Conservation (phyloP, 2,329 filamentous ascomycete genomes). For the Calonectria multiphialidica region DNA sequence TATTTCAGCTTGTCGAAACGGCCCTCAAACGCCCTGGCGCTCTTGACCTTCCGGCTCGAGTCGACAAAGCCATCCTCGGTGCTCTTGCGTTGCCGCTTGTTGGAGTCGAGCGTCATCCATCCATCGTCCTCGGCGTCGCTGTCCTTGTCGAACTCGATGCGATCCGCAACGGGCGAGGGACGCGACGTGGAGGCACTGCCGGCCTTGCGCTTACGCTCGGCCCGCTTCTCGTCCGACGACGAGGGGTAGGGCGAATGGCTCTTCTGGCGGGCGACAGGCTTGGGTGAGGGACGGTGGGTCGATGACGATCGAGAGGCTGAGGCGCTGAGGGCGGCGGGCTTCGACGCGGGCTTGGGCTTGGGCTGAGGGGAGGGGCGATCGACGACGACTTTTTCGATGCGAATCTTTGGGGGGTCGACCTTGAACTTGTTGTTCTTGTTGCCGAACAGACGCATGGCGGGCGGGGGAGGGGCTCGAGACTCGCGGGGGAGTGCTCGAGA, state of each 20-base stretch:
- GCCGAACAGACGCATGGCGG: slow-evolving; percentile 55
- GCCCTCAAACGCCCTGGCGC: slow-evolving; percentile 59
- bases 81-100: slow-evolving; percentile 61
- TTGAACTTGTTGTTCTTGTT: slow-evolving; percentile 63
- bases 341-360: slow-evolving; percentile 48
- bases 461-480: slow-evolving; percentile 19
- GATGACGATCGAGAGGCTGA: slow-evolving; percentile 50
- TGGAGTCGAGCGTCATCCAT: slow-evolving; percentile 61
- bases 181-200: slow-evolving; percentile 47
- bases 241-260: slow-evolving; percentile 58
- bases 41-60: slow-evolving; percentile 59
- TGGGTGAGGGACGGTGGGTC: slow-evolving; percentile 55
- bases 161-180: slow-evolving; percentile 61
- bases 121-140: slow-evolving; percentile 65
- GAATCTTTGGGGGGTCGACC: slow-evolving; percentile 61
- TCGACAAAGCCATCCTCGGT: slow-evolving; percentile 57
- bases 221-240: slow-evolving; percentile 52
- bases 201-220: slow-evolving; percentile 64
- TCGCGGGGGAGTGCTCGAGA: slow-evolving; percentile 23
- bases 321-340: slow-evolving; percentile 42
- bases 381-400: slow-evolving; percentile 65
- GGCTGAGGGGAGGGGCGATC: slow-evolving; percentile 52
- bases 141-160: slow-evolving; percentile 63
- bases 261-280: slow-evolving; percentile 52
- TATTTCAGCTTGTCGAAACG: slow-evolving; percentile 58